Base-by-base conservation (phyloP, 352 stramenopile genomes). In the Pythium biforme region DNA sequence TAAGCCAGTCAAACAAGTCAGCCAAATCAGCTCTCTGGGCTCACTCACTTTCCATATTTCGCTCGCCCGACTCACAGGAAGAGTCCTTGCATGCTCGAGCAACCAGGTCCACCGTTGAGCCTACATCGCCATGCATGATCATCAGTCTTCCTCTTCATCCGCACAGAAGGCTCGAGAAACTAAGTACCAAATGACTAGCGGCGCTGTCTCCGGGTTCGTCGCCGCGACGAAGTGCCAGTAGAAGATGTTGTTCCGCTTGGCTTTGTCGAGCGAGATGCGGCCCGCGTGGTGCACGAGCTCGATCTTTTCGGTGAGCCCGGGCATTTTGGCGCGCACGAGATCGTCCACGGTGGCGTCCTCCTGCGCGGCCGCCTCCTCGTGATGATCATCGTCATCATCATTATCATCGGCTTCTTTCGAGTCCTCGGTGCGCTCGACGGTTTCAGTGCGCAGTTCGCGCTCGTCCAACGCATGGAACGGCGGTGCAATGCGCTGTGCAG, bases 71-170 rank as follows among this genome's bases (percentile, higher is more conserved):
- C 75, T 46, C 75, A 86, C 63, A 91, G 55, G 62, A 95, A 91
- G 19, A 92, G 52, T 1, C 86, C 86, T 47, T 93, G 76, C 69
- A 92, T 82, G 64, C 86, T 93, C 9, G 83, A 87, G 47, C 86
- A 95, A n/a, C 86, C 86, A 12, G 86, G 83, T 4, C 86, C 86
- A 15, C 86, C 83, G 70, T 93, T 91, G 6, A 95, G 57, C 83
- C 82, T 91, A 54, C 6, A 34, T 1, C 2, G 9, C 27, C 25
- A 11, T 3, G 17, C 22, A 10, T 10, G 1, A 23, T 31, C 19
- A 59, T 47, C 12, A 33, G 43, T n/a, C 29, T 12, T 48, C 26
- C n/a, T 22, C 6, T 19, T 33, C 67, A n/a, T 20, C 37, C 4
- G 37, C 37, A 11, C 37, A 20, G 37, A 5, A 15, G n/a, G n/a